Conservation (phyloP, 768 basidiomycete species). For the Tylopilus vinaceipallidus region DNA sequence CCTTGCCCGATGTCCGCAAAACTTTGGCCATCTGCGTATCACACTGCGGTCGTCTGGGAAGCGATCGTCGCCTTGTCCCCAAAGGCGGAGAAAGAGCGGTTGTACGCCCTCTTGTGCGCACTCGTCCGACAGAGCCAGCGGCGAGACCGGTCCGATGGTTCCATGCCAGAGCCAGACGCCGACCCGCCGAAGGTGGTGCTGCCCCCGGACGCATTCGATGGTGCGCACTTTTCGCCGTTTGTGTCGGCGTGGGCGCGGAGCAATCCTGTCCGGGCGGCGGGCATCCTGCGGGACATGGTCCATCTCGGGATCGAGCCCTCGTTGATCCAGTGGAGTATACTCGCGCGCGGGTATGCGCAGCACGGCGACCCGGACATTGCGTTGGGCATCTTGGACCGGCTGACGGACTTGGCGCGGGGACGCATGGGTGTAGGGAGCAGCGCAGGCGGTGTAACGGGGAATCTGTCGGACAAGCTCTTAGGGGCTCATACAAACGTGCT, state of each 20-base stretch:
- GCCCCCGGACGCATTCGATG: slow-evolving; percentile 31
- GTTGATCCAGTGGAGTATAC: slow-evolving; percentile 47
- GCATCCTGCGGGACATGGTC: slow-evolving; percentile 54
- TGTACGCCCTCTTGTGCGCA: slow-evolving; percentile 47
- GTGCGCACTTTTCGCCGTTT: slow-evolving; percentile 53
- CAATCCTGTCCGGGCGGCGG: slow-evolving; percentile 31
- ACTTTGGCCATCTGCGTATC: slow-evolving; percentile 33
- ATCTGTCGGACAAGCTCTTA: slow-evolving; percentile 15
- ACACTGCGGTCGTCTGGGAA: slow-evolving; percentile 37
- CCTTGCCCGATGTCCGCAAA: slow-evolving; percentile 11
- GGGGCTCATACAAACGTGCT: slow-evolving; percentile 39
- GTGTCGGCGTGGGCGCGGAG: slow-evolving; percentile 38
- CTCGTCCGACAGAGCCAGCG: slow-evolving; percentile 11
- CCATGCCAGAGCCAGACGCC: neutral
- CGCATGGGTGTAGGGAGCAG: too few relatives aligned
- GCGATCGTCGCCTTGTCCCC: slow-evolving; percentile 26
- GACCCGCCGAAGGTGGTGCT: slow-evolving; percentile 14
- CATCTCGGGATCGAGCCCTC: slow-evolving; percentile 43
- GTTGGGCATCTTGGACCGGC: slow-evolving; percentile 39
- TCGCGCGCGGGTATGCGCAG: slow-evolving; percentile 46
- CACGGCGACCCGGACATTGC: slow-evolving; percentile 36
- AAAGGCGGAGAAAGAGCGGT: slow-evolving; percentile 25
- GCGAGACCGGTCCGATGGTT: neutral
- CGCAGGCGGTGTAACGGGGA: neutral
- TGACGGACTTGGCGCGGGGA: slow-evolving; percentile 33